Conservation (phyloP, 164 flowering plant genomes). For the Berberis vulgaris region DNA sequence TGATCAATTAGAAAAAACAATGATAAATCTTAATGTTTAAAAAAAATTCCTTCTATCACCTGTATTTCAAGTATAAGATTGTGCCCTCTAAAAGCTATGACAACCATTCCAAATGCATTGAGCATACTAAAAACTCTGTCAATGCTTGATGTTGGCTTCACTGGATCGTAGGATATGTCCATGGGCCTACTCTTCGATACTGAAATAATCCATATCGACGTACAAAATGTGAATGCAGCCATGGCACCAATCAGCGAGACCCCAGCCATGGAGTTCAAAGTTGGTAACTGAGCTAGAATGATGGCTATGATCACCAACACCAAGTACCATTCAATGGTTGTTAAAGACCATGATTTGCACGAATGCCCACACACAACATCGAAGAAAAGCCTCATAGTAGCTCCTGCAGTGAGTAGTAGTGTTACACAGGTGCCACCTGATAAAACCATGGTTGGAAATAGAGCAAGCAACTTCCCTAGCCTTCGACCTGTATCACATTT, state of each 20-base stretch:
- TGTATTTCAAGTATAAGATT: conserved; percentile 73
- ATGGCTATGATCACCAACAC: conserved; percentile 49
- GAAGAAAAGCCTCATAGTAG: conserved; percentile 40
- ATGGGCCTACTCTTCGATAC: conserved; percentile 27
- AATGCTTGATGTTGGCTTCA: conserved; percentile 9
- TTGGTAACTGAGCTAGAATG: conserved; percentile 52
- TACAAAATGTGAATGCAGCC: conserved; percentile 49
- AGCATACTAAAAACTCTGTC: conserved; percentile 29
- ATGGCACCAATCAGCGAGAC: conserved; percentile 54
- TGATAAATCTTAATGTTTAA: background rate
- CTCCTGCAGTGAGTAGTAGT: conserved; percentile 53
- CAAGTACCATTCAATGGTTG: conserved; percentile 65
- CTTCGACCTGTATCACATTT: conserved; percentile 37
- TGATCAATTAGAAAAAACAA: background rate
- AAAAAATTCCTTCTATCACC: conserved; percentile 18
- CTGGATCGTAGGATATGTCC: conserved; percentile 24
- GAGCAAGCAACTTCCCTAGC: conserved; percentile 30
- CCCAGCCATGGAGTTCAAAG: conserved; percentile 62
- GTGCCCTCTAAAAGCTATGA: conserved; percentile 83
- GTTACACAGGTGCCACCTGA: conserved; percentile 67
- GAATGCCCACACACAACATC: conserved; percentile 32
- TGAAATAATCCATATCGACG: conserved; percentile 48
- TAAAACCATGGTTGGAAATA: conserved; percentile 54
- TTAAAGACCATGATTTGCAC: conserved; percentile 28
- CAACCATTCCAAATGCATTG: conserved; percentile 64